A percentile compares a stretch with the other conserved stretches of the same genome.
These are phyloP conservation scores for Silene conica DNA, from an alignment of 148 eudicot species.

Conservation along the genomic window DNA sequence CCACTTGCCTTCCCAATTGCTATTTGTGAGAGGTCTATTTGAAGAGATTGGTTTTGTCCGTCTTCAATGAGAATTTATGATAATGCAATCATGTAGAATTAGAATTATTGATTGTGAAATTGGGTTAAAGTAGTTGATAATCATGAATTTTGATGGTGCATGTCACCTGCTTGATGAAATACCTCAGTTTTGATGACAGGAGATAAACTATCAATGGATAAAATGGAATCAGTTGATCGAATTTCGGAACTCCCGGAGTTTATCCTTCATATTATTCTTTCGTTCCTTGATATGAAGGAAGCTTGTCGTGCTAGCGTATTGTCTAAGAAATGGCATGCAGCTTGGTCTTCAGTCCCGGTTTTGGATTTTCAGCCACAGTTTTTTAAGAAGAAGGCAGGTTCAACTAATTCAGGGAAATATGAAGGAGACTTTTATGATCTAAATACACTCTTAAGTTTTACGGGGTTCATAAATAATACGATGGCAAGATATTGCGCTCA, in stretches of 20 bases:
- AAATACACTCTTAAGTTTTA: neutral
- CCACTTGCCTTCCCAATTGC: too few species aligned
- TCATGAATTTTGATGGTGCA: neutral
- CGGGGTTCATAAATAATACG: neutral
- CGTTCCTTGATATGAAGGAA: neutral
- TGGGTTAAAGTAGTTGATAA: too few species aligned
- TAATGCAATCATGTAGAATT: too few species aligned
- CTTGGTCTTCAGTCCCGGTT: conserved; percentile 3
- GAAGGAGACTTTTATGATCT: too few species aligned
- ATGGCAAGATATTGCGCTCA: neutral
- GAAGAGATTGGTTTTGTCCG: too few species aligned
- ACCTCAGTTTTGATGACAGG: neutral
- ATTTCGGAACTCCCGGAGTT: neutral
- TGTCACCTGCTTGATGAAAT: neutral
- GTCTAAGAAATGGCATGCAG: conserved; percentile 6
- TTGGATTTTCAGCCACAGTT: neutral
- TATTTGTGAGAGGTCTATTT: too few species aligned
- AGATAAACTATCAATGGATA: neutral
- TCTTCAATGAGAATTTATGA: too few species aligned
- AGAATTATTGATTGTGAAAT: too few species aligned
- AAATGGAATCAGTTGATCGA: conserved; percentile 10
- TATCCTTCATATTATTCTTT: neutral
- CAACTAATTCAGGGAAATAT: too few species aligned
- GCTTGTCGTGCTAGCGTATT: neutral
- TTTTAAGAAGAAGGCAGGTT: too few species aligned